These are phyloP conservation scores for Kentomonas sorsogonicus DNA, from an alignment of 208 protist species.

Conservation along the genomic window DNA sequence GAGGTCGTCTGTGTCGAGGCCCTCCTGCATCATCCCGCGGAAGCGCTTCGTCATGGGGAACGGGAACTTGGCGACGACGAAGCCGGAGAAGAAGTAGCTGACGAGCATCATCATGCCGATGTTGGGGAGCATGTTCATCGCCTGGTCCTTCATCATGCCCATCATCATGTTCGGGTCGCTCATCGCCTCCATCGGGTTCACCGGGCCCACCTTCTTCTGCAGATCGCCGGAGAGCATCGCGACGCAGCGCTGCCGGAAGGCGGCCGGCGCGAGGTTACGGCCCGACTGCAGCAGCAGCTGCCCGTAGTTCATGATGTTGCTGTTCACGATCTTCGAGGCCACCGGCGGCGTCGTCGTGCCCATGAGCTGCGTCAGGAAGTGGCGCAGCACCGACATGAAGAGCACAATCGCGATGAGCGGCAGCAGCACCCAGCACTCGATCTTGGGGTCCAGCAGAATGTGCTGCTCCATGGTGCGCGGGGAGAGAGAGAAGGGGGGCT, in stretches of 20 bases:
- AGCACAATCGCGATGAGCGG: conserved; percentile 93
- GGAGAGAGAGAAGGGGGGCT: too few species aligned
- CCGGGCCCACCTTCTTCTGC: conserved; percentile 52
- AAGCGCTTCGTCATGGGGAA: conserved; percentile 93
- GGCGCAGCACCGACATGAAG: conserved; percentile 85
- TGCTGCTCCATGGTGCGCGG: conserved; percentile 45
- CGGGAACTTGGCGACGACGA: conserved; percentile 95
- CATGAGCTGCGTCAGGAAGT: conserved; percentile 80
- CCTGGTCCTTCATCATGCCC: conserved; percentile 94
- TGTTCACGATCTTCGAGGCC: conserved; percentile 53
- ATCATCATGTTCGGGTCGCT: conserved; percentile 89
- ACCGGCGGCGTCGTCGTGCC: conserved; percentile 34
- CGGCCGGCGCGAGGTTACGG: conserved; percentile 38
- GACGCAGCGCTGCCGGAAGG: conserved; percentile 65
- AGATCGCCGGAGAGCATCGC: conserved; percentile 42
- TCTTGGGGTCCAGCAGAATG: conserved; percentile 90
- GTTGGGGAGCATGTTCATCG: conserved; percentile 91
- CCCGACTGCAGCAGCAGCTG: conserved; percentile 49
- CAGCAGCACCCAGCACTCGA: conserved; percentile 95
- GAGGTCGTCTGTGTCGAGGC: conserved; percentile 91
- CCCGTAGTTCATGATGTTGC: conserved; percentile 67
- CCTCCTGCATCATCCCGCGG: conserved; percentile 93
- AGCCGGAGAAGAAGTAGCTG: conserved; percentile 95
- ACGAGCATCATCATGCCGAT: conserved; percentile 95
- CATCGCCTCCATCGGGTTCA: conserved; percentile 91